These are phyloP conservation scores for Aspergillus udagawae DNA, from an alignment of 2,329 filamentous ascomycete species.

Conservation along the genomic window DNA sequence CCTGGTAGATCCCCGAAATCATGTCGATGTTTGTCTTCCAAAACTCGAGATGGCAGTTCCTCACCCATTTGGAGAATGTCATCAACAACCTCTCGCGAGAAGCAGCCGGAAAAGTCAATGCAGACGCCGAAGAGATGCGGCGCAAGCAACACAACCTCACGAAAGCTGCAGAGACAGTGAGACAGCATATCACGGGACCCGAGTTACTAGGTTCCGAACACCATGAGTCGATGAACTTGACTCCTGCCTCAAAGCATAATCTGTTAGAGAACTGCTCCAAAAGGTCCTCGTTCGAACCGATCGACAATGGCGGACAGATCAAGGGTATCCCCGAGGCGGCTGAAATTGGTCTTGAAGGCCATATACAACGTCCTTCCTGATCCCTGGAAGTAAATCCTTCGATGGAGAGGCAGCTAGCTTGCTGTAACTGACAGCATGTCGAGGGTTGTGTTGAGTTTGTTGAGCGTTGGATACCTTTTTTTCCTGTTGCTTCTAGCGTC, in stretches of 20 bases:
- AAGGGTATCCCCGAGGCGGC: conserved; percentile 60
- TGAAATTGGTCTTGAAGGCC: conserved; percentile 35
- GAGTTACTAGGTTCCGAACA: conserved; percentile 80
- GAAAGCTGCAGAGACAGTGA: conserved; percentile 69
- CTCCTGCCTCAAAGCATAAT: conserved; percentile 21
- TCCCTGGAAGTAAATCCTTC: not conserved
- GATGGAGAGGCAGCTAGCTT: not conserved
- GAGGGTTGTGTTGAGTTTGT: not conserved
- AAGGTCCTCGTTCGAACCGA: conserved; percentile 17
- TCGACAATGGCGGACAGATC: conserved; percentile 40
- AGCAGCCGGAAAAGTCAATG: conserved; percentile 38
- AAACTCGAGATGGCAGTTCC: conserved; percentile 71
- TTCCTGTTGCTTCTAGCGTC: not conserved
- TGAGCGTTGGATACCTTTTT: not conserved
- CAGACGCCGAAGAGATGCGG: conserved; percentile 40
- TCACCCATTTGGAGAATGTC: conserved; percentile 64
- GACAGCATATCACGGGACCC: conserved; percentile 72
- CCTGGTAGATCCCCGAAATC: conserved; percentile 67
- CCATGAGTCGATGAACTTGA: conserved; percentile 28
- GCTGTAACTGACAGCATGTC: not conserved
- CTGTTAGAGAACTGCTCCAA: conserved; percentile 21
- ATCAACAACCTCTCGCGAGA: conserved; percentile 52
- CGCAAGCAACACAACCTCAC: conserved; percentile 65
- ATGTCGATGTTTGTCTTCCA: conserved; percentile 89
- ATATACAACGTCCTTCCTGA: conserved; percentile 29